phyloP scores from a whole-genome alignment of 345 rosid species.

The Tarenaya hassleriana region DNA sequence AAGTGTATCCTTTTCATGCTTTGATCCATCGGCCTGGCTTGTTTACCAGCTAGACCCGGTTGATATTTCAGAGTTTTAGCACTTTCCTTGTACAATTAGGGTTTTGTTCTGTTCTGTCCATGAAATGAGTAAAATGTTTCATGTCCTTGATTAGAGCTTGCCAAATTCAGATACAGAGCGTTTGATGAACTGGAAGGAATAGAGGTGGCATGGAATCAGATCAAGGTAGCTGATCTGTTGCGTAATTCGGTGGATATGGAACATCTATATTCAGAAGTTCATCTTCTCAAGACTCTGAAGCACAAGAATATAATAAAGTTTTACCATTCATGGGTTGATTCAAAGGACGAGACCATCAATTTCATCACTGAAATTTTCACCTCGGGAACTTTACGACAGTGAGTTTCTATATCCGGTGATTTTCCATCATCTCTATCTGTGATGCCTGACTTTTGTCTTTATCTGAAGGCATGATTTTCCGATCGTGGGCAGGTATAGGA shows the following conservation, averaged over 20 bases:
- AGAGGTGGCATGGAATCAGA: conserved; percentile 99
- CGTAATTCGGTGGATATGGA: conserved; percentile 83
- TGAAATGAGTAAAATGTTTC: neutral
- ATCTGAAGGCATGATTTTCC: conserved; percentile 1
- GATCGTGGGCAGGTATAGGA: conserved; percentile 44
- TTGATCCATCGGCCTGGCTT: neutral
- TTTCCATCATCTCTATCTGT: conserved; percentile 6
- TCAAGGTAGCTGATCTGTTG: conserved; percentile 65
- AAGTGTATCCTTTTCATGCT: conserved; percentile 51
- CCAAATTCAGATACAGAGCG: conserved; percentile 67
- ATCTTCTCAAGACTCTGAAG: conserved; percentile 81
- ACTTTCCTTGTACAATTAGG: neutral
- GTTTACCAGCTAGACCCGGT: neutral
- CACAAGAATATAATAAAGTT: conserved; percentile 87
- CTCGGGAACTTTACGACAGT: conserved; percentile 94
- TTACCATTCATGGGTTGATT: conserved; percentile 80
- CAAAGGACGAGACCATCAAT: conserved; percentile 68
- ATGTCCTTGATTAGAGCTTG: neutral
- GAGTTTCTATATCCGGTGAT: conserved; percentile 21
- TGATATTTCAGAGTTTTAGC: too few relatives aligned
- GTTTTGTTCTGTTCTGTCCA: neutral
- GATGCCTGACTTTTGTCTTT: neutral
- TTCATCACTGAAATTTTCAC: conserved; percentile 93
- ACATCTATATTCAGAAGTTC: conserved; percentile 86
- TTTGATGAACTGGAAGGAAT: conserved; percentile 94